phyloP scores from a whole-genome alignment of 495 filamentous ascomycete species.

The Usnea hakonensis region DNA sequence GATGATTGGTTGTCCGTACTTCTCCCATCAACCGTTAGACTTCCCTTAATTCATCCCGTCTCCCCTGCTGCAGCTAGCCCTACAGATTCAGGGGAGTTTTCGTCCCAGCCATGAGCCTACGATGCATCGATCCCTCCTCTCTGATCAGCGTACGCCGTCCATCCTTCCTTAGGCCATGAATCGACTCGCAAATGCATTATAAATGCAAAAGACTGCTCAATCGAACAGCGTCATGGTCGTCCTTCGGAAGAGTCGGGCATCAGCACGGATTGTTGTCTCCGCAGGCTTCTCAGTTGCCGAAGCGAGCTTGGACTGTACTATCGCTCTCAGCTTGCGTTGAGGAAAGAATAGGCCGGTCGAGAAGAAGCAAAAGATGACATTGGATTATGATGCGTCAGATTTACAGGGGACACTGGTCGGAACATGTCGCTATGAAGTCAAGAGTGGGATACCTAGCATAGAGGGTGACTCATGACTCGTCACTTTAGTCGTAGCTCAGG shows the following conservation, averaged over 20 bases:
- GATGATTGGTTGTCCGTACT: not conserved
- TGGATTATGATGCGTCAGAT: not conserved
- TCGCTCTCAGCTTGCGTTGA: not conserved
- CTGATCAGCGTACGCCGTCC: no score
- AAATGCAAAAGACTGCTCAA: not conserved
- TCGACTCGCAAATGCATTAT: not conserved
- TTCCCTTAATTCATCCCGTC: not conserved
- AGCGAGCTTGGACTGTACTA: no score
- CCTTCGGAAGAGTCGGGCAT: not conserved
- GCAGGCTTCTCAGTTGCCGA: not conserved
- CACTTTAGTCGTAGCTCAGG: no score
- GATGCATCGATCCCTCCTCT: no score
- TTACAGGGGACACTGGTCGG: not conserved
- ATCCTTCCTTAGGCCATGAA: no score
- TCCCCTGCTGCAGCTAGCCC: slow-evolving; percentile 4
- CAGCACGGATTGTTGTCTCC: not conserved
- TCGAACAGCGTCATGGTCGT: not conserved
- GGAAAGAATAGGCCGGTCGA: no score
- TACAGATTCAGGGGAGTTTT: slow-evolving; percentile 17
- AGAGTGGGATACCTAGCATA: no score
- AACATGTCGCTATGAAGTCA: not conserved
- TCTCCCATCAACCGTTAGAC: not conserved
- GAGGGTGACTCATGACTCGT: not conserved
- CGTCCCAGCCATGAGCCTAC: slow-evolving; percentile 24
- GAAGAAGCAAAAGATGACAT: not conserved